Base-by-base conservation (phyloP, 2,329 filamentous ascomycete genomes). In the Byssoonygena ceratinophila region DNA sequence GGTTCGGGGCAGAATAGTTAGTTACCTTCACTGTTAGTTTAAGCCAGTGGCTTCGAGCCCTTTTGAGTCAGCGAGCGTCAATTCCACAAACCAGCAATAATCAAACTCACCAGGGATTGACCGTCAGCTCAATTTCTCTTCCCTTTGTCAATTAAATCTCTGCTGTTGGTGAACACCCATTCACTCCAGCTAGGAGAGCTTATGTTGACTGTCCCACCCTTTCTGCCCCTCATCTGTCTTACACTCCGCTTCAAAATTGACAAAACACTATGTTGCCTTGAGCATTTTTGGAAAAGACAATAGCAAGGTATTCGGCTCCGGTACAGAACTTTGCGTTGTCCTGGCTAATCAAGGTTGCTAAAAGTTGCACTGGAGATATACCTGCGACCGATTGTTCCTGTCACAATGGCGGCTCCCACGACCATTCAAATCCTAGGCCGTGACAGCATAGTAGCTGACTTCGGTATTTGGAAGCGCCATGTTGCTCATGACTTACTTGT, bases 401-500 rank as follows among this genome's bases (percentile, higher is more conserved):
- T 39, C 45, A 55, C 37, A 34, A 59, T 59, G 57, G 37, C 40
- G 7, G 36, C 66, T 55, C 77, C 79, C 53, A 79, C 76, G 48
- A 80, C 75, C 65, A 88, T 97, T 64, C 77, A 80, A 32, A 94
- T 98, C 60, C 75, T 98, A 54, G 89, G 89, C 60, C 85, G 87
- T 64, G 87, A 95, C 61, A 85, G 84, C 64, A 97, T 98, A 61
- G 77, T 96, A 58, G 84, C 96, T 63, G 88, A 96, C 66, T 88
- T 94, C 67, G 87, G 85, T 59, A 80, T 98, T 52, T 96, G 90
- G 87, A 80, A 84, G 58, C 78, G 78, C 64, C 92, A 86, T 66
- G 83, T 97, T 57, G 82, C 83, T 50, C 72, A 82, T 60, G 91
- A 98, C 70, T 77, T 98, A 53, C 75, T 97, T 57, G 71, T 77